Evolutionary conservation across 495 filamentous ascomycete genomes (phyloP).

Genomic region (Ramalina intermedia): DNA sequence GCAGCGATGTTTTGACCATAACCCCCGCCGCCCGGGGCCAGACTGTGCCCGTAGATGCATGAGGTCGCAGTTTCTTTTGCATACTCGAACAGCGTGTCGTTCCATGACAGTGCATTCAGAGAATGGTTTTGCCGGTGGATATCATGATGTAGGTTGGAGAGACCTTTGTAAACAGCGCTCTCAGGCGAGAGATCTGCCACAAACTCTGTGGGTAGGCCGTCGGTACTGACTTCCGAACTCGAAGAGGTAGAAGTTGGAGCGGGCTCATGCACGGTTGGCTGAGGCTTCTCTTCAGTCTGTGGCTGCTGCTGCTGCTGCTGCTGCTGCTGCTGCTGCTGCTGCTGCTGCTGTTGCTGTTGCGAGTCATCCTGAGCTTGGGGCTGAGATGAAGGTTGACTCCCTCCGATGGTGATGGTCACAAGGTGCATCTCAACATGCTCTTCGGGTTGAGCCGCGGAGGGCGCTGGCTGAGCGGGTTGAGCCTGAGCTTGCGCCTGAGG

Average conservation of each 20-base stretch:
- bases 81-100: conserved; percentile 41
- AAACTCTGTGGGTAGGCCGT: conserved; percentile 8
- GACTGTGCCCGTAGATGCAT: conserved; percentile 64
- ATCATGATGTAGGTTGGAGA: conserved; percentile 64
- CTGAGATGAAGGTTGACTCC: no score
- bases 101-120: conserved; percentile 47
- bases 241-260: conserved; percentile 6
- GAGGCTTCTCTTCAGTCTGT: conserved; percentile 10
- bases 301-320: background rate
- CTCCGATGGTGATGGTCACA: no score
- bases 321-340: background rate
- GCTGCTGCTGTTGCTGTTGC: background rate
- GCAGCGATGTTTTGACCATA: conserved; percentile 81
- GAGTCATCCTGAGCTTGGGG: no score
- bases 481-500: conserved; percentile 1
- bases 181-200: conserved; percentile 5
- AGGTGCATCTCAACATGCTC: background rate
- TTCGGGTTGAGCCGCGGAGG: background rate
- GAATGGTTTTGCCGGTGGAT: conserved; percentile 74
- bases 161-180: conserved; percentile 28
- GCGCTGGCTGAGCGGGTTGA: background rate
- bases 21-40: conserved; percentile 41
- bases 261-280: conserved; percentile 1
- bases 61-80: conserved; percentile 37
- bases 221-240: conserved; percentile 10